Evolutionary conservation across 805 yeast genomes (phyloP).

Genomic region (Kluyveromyces siamensis): DNA sequence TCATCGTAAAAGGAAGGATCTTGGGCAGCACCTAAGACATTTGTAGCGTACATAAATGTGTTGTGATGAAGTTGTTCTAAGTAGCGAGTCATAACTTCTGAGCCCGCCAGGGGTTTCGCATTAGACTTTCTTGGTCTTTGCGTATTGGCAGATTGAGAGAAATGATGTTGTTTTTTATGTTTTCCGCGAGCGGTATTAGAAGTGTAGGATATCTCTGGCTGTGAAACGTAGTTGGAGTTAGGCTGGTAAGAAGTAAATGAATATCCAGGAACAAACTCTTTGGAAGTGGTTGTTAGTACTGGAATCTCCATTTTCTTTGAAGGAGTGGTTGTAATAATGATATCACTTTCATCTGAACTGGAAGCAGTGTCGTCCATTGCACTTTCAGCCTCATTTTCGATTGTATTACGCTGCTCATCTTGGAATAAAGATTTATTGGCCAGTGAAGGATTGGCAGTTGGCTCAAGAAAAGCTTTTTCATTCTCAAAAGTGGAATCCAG

Average conservation of each 20-base stretch:
- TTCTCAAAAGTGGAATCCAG: neutral
- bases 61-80: conserved; percentile 66
- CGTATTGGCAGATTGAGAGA: neutral
- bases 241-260: neutral
- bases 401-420: neutral
- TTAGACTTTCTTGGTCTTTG: neutral
- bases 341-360: neutral
- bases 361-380: neutral
- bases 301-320: neutral
- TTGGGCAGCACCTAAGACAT: conserved; percentile 41
- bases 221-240: neutral
- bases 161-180: neutral
- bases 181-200: neutral
- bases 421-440: neutral
- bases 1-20: conserved; percentile 16
- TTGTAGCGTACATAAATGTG: conserved; percentile 42
- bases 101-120: conserved; percentile 38
- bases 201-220: neutral
- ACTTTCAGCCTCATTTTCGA: neutral
- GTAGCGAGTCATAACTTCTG: conserved; percentile 72
- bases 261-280: neutral
- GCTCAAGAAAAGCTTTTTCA: neutral
- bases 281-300: neutral
- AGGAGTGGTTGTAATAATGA: neutral
- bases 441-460: neutral